Evolutionary conservation across 140 eudicot species (phyloP).

Genomic region (Bidens hawaiensis): DNA sequence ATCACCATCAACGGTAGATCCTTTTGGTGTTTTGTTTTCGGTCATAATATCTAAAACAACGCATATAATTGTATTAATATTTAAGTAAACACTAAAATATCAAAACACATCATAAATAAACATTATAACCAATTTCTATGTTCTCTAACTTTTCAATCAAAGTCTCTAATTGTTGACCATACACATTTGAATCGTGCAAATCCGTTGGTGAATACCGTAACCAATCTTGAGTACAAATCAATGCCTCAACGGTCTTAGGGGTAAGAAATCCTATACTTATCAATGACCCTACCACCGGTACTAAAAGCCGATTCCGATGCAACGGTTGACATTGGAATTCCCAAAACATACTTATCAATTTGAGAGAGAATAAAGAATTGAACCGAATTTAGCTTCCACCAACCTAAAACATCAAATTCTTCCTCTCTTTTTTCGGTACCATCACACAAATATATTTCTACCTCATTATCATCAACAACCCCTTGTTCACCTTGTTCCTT

Average conservation of each 20-base stretch:
- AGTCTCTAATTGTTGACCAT: neutral
- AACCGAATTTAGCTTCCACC: conserved; percentile 8
- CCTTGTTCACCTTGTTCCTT: neutral
- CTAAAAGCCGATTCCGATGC: neutral
- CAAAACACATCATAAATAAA: neutral
- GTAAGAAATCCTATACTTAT: neutral
- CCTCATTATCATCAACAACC: neutral
- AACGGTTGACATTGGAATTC: no score
- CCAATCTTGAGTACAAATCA: conserved; percentile 4
- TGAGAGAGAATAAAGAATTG: neutral
- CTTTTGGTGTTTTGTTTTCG: neutral
- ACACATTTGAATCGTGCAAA: neutral
- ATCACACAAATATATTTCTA: no score
- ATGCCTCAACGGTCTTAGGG: neutral
- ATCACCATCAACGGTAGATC: neutral
- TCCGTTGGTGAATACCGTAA: neutral
- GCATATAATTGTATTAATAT: no score
- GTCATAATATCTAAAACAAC: neutral
- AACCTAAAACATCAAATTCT: neutral
- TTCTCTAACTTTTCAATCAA: neutral
- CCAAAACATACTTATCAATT: neutral
- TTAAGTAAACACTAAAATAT: neutral
- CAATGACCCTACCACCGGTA: neutral
- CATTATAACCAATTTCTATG: neutral
- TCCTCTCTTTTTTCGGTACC: no score